phyloP scores from a whole-genome alignment of 2,329 filamentous ascomycete species.

The Furcasterigmium sp. region DNA sequence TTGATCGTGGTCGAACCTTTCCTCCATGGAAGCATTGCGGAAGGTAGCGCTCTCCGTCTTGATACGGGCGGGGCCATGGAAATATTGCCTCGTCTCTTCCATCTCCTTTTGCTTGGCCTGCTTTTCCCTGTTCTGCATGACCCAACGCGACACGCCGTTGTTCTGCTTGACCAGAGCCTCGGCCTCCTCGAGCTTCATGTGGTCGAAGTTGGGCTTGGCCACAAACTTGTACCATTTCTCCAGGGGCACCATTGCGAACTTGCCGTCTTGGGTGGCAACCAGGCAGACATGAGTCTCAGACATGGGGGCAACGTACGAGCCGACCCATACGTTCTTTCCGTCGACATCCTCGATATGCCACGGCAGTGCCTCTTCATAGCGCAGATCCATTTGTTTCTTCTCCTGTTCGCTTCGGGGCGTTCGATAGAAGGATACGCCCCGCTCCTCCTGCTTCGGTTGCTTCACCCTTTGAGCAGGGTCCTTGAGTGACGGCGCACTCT shows the following conservation, averaged over 20 bases:
- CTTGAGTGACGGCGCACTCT: slow-evolving; percentile 80
- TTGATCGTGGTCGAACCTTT: slow-evolving; percentile 67
- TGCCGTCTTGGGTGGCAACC: slow-evolving; percentile 56
- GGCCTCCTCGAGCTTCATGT: slow-evolving; percentile 75
- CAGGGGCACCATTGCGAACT: slow-evolving; percentile 81
- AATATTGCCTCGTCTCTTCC: slow-evolving; percentile 48
- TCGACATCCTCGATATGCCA: slow-evolving; percentile 98
- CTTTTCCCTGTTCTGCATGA: slow-evolving; percentile 63
- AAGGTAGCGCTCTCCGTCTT: slow-evolving; percentile 66
- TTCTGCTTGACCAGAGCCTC: slow-evolving; percentile 80
- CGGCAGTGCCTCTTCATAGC: slow-evolving; percentile 91
- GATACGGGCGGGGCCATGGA: slow-evolving; percentile 52
- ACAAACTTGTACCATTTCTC: slow-evolving; percentile 95
- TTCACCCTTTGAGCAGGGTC: slow-evolving; percentile 55
- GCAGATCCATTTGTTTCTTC: slow-evolving; percentile 66
- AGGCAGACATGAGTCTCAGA: slow-evolving; percentile 82
- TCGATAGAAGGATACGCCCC: slow-evolving; percentile 71
- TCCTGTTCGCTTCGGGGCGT: slow-evolving; percentile 75
- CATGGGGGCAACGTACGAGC: slow-evolving; percentile 82
- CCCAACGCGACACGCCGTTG: slow-evolving; percentile 72
- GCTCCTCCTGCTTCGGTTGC: slow-evolving; percentile 72
- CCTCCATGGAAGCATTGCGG: slow-evolving; percentile 52
- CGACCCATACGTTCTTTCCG: slow-evolving; percentile 90
- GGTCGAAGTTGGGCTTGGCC: slow-evolving; percentile 72
- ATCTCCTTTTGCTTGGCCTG: slow-evolving; percentile 52